Evolutionary conservation across 495 filamentous ascomycete genomes (phyloP).

Genomic region (Cercophora scortea): DNA sequence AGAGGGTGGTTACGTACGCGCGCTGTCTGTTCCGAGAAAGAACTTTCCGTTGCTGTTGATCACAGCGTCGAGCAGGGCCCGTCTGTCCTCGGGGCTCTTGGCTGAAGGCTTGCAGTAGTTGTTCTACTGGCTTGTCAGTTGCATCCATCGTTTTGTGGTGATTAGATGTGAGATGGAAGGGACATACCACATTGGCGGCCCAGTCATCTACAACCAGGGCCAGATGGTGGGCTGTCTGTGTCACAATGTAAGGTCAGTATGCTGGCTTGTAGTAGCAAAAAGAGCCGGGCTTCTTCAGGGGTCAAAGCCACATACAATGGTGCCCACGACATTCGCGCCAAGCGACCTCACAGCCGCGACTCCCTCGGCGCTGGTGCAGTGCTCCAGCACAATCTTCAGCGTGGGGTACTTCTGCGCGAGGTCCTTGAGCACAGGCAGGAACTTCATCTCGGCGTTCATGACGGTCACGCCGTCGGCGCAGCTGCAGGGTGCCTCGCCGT

Average conservation of each 20-base stretch:
- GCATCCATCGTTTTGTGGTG: neutral
- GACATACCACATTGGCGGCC: slow-evolving; percentile 47
- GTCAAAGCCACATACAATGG: slow-evolving; percentile 31
- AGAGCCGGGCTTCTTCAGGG: too few species aligned
- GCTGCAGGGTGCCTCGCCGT: slow-evolving; percentile 47
- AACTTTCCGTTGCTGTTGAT: slow-evolving; percentile 66
- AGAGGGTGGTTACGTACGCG: slow-evolving; percentile 8
- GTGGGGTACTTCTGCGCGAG: slow-evolving; percentile 71
- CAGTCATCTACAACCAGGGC: slow-evolving; percentile 71
- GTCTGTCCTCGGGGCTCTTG: slow-evolving; percentile 64
- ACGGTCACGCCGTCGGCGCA: slow-evolving; percentile 65
- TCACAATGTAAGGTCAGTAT: neutral
- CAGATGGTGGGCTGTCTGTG: slow-evolving; percentile 64
- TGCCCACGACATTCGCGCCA: slow-evolving; percentile 66
- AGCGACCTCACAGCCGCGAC: slow-evolving; percentile 68
- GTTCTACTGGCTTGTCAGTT: slow-evolving; percentile 39
- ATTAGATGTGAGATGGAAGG: neutral
- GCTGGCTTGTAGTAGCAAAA: neutral
- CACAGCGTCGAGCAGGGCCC: slow-evolving; percentile 63
- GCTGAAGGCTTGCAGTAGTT: slow-evolving; percentile 85
- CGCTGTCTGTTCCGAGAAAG: slow-evolving; percentile 50
- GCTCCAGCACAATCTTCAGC: slow-evolving; percentile 71
- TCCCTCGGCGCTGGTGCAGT: slow-evolving; percentile 79
- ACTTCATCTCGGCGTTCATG: slow-evolving; percentile 71
- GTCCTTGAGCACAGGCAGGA: slow-evolving; percentile 66